These are phyloP conservation scores for Exophiala calicioides DNA, from an alignment of 2,329 filamentous ascomycete species.

Conservation along the genomic window DNA sequence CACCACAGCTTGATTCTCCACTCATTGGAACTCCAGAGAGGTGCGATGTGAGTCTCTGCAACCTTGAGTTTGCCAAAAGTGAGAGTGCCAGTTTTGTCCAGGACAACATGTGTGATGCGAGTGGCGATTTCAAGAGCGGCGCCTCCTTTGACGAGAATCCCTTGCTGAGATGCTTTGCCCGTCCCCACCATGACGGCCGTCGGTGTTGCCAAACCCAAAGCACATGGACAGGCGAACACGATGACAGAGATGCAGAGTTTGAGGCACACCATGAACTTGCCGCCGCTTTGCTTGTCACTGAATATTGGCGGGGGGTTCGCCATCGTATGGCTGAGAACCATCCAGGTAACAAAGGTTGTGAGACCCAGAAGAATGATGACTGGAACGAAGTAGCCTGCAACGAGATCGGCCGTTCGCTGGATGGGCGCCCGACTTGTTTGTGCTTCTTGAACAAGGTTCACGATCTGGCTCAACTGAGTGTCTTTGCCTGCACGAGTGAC, in stretches of 20 bases:
- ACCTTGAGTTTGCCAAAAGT: slow-evolving; percentile 96
- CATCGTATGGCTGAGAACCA: slow-evolving; percentile 87
- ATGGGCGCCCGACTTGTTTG: slow-evolving; percentile 94
- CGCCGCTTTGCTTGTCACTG: slow-evolving; percentile 74
- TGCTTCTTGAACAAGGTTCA: slow-evolving; percentile 95
- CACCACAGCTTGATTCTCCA: slow-evolving; percentile 81
- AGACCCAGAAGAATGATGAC: slow-evolving; percentile 82
- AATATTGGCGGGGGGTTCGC: slow-evolving; percentile 87
- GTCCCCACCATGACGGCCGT: slow-evolving; percentile 99
- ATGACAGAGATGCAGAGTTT: slow-evolving; percentile 98
- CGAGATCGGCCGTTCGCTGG: slow-evolving; percentile 83
- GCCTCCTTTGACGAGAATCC: slow-evolving; percentile 96
- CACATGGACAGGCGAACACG: slow-evolving; percentile 96
- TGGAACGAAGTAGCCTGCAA: slow-evolving; percentile 93
- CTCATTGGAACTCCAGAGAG: slow-evolving; percentile 68
- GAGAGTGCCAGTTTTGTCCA: slow-evolving; percentile 95
- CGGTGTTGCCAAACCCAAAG: slow-evolving; percentile 90
- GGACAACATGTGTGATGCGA: slow-evolving; percentile 82
- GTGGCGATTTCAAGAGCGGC: slow-evolving; percentile 88
- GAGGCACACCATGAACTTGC: slow-evolving; percentile 92
- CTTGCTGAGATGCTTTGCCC: slow-evolving; percentile 91
- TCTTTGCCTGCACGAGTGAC: slow-evolving; percentile 91
- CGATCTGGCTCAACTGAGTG: slow-evolving; percentile 96
- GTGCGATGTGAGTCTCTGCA: slow-evolving; percentile 66
- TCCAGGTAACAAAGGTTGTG: slow-evolving; percentile 86